phyloP scores from a whole-genome alignment of 345 rosid species.

The Clausena lansium region DNA sequence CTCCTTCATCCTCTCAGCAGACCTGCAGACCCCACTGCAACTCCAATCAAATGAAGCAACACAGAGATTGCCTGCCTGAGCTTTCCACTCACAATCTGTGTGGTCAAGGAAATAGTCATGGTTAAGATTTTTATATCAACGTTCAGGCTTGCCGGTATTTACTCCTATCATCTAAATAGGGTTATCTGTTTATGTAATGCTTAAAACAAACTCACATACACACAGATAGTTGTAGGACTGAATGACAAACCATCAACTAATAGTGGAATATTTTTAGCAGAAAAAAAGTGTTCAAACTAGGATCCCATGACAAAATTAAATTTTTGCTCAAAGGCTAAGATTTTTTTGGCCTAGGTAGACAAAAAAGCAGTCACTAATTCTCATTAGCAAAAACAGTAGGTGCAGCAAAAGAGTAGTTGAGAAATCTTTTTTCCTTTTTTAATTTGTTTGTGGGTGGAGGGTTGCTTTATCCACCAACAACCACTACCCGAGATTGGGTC shows the following conservation, averaged over 20 bases:
- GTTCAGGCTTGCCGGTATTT: background rate
- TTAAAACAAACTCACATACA: background rate
- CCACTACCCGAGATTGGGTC: background rate
- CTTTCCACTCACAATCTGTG: constrained; percentile 94
- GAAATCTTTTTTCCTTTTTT: background rate
- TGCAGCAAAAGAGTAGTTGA: background rate
- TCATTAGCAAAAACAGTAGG: background rate
- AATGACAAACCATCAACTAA: background rate
- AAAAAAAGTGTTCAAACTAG: background rate
- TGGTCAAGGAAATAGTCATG: constrained; percentile 2
- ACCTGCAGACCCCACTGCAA: constrained; percentile 88
- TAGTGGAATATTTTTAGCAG: background rate
- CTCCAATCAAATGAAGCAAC: constrained; percentile 93
- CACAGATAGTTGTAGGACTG: background rate
- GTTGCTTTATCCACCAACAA: background rate
- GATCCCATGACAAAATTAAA: background rate
- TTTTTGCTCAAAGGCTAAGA: background rate
- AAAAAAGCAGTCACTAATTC: background rate
- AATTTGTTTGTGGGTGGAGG: background rate
- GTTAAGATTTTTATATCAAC: background rate
- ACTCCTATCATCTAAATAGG: background rate
- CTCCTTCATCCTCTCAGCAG: constrained; percentile 82
- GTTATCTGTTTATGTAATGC: background rate
- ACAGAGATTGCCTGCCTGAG: constrained; percentile 86
- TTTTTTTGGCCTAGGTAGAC: background rate